Base-by-base conservation (phyloP, 2,329 filamentous ascomycete genomes). In the Colletotrichum lindemuthianum region DNA sequence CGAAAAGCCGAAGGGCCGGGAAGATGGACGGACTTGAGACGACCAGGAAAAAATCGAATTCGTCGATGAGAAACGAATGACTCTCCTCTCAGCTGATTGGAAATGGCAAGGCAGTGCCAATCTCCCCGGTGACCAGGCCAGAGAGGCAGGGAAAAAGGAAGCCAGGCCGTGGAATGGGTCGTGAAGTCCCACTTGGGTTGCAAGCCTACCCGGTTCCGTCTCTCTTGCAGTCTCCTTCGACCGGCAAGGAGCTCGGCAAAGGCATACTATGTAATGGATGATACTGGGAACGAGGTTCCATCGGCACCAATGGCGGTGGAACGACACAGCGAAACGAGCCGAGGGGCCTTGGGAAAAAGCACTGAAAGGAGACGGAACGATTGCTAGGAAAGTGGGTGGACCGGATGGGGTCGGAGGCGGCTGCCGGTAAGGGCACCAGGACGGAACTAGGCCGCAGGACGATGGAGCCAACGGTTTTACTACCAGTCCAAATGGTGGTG, bases 71-170 rank as follows among this genome's bases (percentile, higher is more conserved):
- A 12, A 8, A 44, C 15, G 61, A 65, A 60, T 55, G 61, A 52
- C 58, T 64, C 56, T 55, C 16, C 40, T 43, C 45, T 61, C 61
- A 65, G 57, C 39, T 56, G 61, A 65, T 65, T 59, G 57, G 51
- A 36, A 55, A 43, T 44, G 49, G 45, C 58, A 15, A 50, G 49
- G 45, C 58, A 15, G 51, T 36, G 53, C 59, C 34, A 48, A 63
- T 65, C 52, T 61, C 45, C 51, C 52, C 45, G 63, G 63, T 63
- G 51, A 65, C 63, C 58, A 61, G 63, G 59, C 51, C 16, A 47
- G 39, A 40, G 48, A 8, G 40, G 9, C 13, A 43, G 47, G 51
- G 41, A 51, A 54, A 24, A 24, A 24, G 24, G 24, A 24, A 24
- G 24, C 24, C 24, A 24, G 24, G 4, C 24, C 24, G 24, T 24